Evolutionary conservation across 1,284 basidiomycete genomes (phyloP).

Genomic region (Marasmius fiardii): DNA sequence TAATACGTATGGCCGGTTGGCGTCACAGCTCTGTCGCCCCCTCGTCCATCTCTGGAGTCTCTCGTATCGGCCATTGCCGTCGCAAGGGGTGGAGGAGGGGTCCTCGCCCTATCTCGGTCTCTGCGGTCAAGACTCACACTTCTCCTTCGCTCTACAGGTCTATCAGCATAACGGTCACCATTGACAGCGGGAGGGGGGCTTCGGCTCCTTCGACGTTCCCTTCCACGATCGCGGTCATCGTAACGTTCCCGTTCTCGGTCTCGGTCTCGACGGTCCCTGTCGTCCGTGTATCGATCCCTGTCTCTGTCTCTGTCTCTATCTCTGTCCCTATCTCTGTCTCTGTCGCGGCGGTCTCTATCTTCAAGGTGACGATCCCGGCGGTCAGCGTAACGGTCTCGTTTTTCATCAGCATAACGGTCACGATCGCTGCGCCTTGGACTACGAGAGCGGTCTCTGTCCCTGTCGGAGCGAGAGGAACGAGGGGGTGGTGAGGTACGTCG

Average conservation of each 20-base stretch:
- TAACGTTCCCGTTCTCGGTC: background rate
- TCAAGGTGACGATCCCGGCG: constrained; percentile 26
- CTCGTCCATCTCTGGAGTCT: background rate
- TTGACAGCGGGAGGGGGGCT: background rate
- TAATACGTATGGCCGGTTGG: too few species aligned
- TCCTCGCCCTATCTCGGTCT: constrained; percentile 29
- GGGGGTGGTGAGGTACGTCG: constrained; percentile 53
- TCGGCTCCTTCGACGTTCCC: background rate
- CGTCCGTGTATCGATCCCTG: constrained; percentile 18
- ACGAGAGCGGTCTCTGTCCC: constrained; percentile 40
- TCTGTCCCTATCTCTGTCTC: constrained; percentile 13
- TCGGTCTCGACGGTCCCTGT: constrained; percentile 17
- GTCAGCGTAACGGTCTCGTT: constrained; percentile 14
- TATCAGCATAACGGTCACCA: background rate
- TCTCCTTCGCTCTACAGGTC: background rate
- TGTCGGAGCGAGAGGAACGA: constrained; percentile 42
- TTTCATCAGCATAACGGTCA: constrained; percentile 27
- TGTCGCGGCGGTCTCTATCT: constrained; percentile 20
- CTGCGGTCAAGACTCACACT: constrained; percentile 26
- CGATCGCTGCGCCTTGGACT: constrained; percentile 25
- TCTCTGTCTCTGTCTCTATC: constrained; percentile 15
- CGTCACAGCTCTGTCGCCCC: too few species aligned
- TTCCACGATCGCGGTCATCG: constrained; percentile 7
- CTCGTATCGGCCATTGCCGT: constrained; percentile 1
- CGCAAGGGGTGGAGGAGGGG: constrained; percentile 9